Percentiles rank a stretch among this genome's conserved stretches.
Conservation (phyloP, 371 early-diverging fungal species). For the Mucor circinelloides region DNA sequence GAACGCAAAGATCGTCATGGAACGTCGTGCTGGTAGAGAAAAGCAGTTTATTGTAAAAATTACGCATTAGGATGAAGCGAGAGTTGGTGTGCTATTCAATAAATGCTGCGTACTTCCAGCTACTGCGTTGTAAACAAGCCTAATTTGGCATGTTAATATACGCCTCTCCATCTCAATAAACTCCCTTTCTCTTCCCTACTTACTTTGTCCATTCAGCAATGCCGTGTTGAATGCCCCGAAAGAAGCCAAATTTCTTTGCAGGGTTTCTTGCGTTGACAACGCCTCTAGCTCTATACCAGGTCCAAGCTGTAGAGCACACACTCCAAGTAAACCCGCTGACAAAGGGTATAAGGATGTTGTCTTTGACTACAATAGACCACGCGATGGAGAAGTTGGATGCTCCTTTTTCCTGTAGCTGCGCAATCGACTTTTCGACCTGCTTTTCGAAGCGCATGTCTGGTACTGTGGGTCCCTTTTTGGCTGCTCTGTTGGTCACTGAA, state of each 20-base stretch:
- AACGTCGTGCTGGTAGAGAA: constrained; percentile 64
- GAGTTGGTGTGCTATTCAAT: background rate
- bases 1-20: constrained; percentile 42
- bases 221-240: constrained; percentile 32
- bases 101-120: background rate
- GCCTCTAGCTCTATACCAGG: constrained; percentile 41
- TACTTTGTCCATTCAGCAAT: constrained; percentile 39
- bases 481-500: constrained; percentile 13
- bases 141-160: background rate
- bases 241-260: constrained; percentile 18
- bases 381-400: constrained; percentile 32
- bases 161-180: too few relatives aligned
- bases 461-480: constrained; percentile 32
- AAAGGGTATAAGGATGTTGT: constrained; percentile 51
- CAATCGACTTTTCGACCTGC: constrained; percentile 41
- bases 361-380: constrained; percentile 40
- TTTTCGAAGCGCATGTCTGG: constrained; percentile 55
- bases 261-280: constrained; percentile 18
- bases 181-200: constrained; percentile 1
- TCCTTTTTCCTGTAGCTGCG: constrained; percentile 29
- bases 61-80: background rate
- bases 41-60: constrained; percentile 46
- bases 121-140: constrained; percentile 6
- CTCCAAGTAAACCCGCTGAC: constrained; percentile 48
- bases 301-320: constrained; percentile 39